Conservation (phyloP, 345 rosid species). For the Gossypium anomalum region DNA sequence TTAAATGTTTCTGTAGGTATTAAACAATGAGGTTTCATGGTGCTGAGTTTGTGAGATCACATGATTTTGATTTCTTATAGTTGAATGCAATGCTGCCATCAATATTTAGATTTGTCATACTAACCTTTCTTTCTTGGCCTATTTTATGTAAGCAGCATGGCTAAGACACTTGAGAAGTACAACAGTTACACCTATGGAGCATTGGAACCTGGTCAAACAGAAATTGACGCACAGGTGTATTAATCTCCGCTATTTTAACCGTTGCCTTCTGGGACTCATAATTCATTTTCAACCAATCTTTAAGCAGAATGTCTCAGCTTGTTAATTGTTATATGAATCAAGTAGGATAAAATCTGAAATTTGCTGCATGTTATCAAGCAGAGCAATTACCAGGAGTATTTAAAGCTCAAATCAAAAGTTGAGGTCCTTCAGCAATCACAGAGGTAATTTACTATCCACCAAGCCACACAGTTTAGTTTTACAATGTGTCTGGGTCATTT, state of each 20-base stretch:
- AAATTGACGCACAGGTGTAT: constrained; percentile 47
- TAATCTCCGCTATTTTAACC: constrained; percentile 4
- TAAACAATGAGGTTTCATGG: neutral
- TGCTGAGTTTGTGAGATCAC: neutral
- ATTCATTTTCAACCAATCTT: neutral
- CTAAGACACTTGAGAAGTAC: constrained; percentile 60
- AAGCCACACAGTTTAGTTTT: neutral
- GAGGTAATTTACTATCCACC: constrained; percentile 37
- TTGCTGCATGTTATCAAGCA: constrained; percentile 18
- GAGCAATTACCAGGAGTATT: constrained; percentile 63
- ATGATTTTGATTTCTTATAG: too few species aligned
- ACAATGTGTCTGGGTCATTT: neutral
- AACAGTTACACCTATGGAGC: constrained; percentile 45
- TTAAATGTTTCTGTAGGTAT: too few species aligned
- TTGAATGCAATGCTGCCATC: too few species aligned
- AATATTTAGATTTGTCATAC: neutral
- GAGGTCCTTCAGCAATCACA: constrained; percentile 64
- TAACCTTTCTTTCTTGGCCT: neutral
- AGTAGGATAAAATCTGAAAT: neutral
- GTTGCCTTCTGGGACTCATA: neutral
- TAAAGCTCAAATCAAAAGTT: constrained; percentile 54
- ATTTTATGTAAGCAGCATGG: constrained; percentile 36
- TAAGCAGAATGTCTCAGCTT: neutral
- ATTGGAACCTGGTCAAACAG: constrained; percentile 41
- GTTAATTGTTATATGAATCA: too few species aligned